Conservation (phyloP, 495 filamentous ascomycete species). For the Trichocladium uniseriatum region DNA sequence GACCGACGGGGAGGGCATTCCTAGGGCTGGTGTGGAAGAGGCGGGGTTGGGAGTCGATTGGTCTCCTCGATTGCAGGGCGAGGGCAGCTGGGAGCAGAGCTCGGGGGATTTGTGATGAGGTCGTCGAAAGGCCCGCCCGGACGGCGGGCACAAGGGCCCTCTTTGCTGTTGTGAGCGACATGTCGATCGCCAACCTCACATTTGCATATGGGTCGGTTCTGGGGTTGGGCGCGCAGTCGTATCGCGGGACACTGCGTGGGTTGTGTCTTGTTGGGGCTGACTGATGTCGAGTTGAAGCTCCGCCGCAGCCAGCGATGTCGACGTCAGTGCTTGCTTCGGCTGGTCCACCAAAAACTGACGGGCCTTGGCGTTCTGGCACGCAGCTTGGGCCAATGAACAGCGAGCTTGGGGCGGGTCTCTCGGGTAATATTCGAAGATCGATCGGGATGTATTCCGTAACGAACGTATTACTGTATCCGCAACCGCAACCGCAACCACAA, state of each 20-base stretch:
- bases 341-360: background rate
- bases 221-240: no score
- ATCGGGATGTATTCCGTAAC: no score
- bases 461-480: no score
- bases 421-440: no score
- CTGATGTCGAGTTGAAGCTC: no score
- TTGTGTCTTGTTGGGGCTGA: no score
- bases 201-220: background rate
- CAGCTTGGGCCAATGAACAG: no score
- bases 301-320: background rate
- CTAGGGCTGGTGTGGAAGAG: constrained; percentile 24
- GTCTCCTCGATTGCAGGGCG: background rate
- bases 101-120: constrained; percentile 4
- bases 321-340: background rate
- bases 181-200: constrained; percentile 3
- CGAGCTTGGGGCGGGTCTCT: no score
- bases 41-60: background rate
- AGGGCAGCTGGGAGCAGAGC: constrained; percentile 13
- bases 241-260: no score
- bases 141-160: constrained; percentile 24
- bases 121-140: constrained; percentile 13
- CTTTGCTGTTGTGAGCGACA: constrained; percentile 29
- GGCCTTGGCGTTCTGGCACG: no score
- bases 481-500: no score
- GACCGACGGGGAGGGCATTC: constrained; percentile 18